These are phyloP conservation scores for Jatropha multifida DNA, from an alignment of 441 rosid species.

Conservation along the genomic window DNA sequence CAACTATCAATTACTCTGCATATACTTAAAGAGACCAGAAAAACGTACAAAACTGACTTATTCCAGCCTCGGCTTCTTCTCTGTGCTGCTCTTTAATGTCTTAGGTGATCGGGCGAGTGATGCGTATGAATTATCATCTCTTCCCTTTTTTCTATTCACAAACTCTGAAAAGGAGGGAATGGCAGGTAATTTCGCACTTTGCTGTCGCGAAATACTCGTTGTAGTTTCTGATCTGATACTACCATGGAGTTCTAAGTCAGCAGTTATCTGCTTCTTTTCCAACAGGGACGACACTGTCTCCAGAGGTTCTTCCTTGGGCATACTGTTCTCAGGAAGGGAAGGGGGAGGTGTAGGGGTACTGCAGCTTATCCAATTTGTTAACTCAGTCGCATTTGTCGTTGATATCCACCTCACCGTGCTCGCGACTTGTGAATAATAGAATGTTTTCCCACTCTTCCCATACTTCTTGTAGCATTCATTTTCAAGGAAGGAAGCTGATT, in stretches of 20 bases:
- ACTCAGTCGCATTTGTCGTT: slow-evolving; percentile 42
- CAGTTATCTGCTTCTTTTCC: slow-evolving; percentile 25
- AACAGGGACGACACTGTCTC: slow-evolving; percentile 17
- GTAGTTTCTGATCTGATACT: slow-evolving; percentile 9
- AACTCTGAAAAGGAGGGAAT: slow-evolving; percentile 86
- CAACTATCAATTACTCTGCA: not conserved
- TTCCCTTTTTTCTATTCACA: slow-evolving; percentile 48
- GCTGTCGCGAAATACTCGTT: slow-evolving; percentile 10
- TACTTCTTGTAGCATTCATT: slow-evolving; percentile 76
- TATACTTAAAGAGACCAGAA: not conserved
- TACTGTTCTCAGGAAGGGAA: slow-evolving; percentile 25
- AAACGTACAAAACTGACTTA: slow-evolving; percentile 17
- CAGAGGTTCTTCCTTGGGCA: slow-evolving; percentile 21
- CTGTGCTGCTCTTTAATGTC: slow-evolving; percentile 33
- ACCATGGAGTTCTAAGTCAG: slow-evolving; percentile 19
- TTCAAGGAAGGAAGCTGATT: slow-evolving; percentile 64
- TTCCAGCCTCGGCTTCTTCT: slow-evolving; percentile 56
- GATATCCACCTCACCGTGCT: slow-evolving; percentile 84
- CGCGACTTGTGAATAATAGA: slow-evolving; percentile 88
- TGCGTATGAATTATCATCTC: slow-evolving; percentile 22
- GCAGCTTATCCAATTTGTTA: slow-evolving; percentile 42
- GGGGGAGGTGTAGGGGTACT: slow-evolving; percentile 6
- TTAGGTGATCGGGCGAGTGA: slow-evolving; percentile 32
- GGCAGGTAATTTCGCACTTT: slow-evolving; percentile 40
- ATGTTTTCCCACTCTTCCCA: slow-evolving; percentile 81